Evolutionary conservation across 2,329 filamentous ascomycete species (phyloP), one percentile per base, ranked within the genome.

Genomic region (Pezicula carpinea): DNA sequence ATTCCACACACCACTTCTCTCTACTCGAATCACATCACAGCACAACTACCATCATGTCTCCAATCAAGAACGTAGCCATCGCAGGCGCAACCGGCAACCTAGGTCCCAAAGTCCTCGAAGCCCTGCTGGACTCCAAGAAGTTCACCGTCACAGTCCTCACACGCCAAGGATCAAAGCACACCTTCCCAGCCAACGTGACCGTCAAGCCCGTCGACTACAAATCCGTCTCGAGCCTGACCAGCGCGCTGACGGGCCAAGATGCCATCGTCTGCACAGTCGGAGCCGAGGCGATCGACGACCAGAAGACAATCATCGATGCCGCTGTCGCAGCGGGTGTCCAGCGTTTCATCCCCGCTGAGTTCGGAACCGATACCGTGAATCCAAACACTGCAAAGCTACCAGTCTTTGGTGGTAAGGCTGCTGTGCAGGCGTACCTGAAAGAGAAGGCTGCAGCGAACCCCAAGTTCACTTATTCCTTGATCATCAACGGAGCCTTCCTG

Each of bases 341-440:
- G 54, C 72, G 79, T n/a, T 81, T 83, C 65, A 66, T 85, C 22
- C 79, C 80, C 1, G 76, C 76, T 2, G 80, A 85, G 46, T 85
- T 76, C 33, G 68, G 67, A 17, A 62, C 63, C 6, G 59, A 70
- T 60, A 57, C 70, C 66, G 57, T 69, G 56, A 49, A 64, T 53
- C 33, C 67, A 59, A 60, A 61, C 44, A 54, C 63, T 39, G 53
- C 66, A 46, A 42, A 63, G 2, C 69, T 84, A 1, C 73, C 79
- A 1, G 58, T 80, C 1, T 82, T 79, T 48, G 62, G 59, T 2
- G 62, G 62, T 50, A 86, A 86, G 60, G 40, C 73, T 18, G 58
- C 65, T 8, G 51, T 69, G 2, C 59, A 67, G 39, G 64, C 72
- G 3, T 62, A 69, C 45, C 50, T 79, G 4, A 61, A 61, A 29